Evolutionary conservation across 176 grass and related monocot genomes (phyloP).

Genomic region (Oryza meyeriana): DNA sequence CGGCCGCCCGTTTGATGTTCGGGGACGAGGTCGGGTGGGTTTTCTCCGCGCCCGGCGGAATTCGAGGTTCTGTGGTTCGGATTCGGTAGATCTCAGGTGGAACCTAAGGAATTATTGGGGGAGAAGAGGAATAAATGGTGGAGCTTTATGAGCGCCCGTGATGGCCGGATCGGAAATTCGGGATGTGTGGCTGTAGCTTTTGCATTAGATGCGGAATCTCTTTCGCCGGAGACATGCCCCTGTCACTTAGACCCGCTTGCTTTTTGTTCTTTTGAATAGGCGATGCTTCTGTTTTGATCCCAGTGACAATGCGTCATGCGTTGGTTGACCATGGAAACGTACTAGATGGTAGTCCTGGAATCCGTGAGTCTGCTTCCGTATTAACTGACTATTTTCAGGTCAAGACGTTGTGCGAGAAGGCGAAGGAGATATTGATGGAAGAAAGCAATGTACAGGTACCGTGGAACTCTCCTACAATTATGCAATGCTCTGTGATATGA

Average conservation of each 20-base stretch:
- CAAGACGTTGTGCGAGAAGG: slow-evolving; percentile 68
- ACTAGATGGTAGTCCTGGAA: background rate
- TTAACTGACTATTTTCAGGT: slow-evolving; percentile 40
- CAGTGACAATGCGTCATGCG: background rate
- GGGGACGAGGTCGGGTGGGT: background rate
- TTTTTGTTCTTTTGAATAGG: background rate
- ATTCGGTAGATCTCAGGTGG: slow-evolving; percentile 24
- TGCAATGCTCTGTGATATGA: background rate
- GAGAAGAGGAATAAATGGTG: background rate
- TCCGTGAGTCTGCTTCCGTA: background rate
- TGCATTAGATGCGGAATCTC: background rate
- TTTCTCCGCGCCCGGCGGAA: background rate
- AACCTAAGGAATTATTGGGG: background rate
- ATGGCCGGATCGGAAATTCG: slow-evolving; percentile 22
- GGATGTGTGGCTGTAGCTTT: slow-evolving; percentile 6
- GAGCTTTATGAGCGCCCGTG: background rate
- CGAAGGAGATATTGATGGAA: slow-evolving; percentile 85
- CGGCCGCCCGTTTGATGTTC: background rate
- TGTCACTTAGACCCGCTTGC: background rate
- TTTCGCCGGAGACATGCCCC: background rate
- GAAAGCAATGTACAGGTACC: slow-evolving; percentile 88
- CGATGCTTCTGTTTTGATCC: background rate
- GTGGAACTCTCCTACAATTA: background rate
- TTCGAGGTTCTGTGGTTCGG: background rate
- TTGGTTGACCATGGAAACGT: background rate